Conservation (phyloP, 176 grass and related monocot genomes). For the Stipa capillata region DNA sequence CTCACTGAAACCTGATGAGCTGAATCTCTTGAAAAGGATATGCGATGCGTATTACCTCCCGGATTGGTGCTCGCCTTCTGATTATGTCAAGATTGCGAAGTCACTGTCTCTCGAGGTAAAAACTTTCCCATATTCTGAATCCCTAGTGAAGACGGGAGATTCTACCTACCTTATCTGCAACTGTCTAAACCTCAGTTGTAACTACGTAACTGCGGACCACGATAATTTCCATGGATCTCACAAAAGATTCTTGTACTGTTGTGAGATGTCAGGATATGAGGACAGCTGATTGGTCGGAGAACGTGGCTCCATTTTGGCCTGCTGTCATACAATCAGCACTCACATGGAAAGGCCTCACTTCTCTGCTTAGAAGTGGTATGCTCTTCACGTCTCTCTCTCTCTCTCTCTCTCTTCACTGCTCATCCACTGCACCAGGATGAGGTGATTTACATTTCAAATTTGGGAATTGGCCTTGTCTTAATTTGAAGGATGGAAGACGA, state of each 20-base stretch:
- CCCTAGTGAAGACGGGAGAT: not conserved
- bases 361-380: slow-evolving; percentile 62
- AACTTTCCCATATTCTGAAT: not conserved
- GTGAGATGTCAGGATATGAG: slow-evolving; percentile 65
- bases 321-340: slow-evolving; percentile 82
- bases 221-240: not conserved
- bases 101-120: slow-evolving; percentile 74
- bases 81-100: slow-evolving; percentile 67
- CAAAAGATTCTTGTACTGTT: not conserved
- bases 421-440: not conserved
- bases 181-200: not conserved
- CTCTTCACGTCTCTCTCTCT: not conserved
- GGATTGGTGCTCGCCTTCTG: slow-evolving; percentile 86
- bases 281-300: slow-evolving; percentile 83
- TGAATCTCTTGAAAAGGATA: slow-evolving; percentile 77
- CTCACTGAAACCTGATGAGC: slow-evolving; percentile 64
- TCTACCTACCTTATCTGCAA: not conserved
- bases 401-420: not conserved
- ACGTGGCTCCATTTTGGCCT: slow-evolving; percentile 97
- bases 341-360: slow-evolving; percentile 83
- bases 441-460: not conserved
- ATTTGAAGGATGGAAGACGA: slow-evolving; percentile 90
- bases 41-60: slow-evolving; percentile 87
- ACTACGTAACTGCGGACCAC: not conserved
- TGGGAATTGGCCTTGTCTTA: not conserved